Evolutionary conservation across 805 yeast species (phyloP).

Genomic region (Komagataella pastoris): DNA sequence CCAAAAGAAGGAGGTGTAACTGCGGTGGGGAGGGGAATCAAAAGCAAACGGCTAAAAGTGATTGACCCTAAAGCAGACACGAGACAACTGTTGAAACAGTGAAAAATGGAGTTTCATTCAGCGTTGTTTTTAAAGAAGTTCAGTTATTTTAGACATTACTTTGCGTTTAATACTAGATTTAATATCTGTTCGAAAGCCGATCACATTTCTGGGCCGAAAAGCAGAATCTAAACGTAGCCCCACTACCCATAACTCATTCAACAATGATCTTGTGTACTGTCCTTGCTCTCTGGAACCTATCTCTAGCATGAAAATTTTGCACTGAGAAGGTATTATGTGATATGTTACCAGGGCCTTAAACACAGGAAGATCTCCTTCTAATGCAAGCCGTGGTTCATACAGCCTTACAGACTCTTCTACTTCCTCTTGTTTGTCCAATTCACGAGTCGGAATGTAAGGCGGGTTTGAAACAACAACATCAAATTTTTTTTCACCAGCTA

Average conservation of each 20-base stretch:
- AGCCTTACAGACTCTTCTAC: slow-evolving; percentile 51
- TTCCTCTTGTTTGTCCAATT: slow-evolving; percentile 25
- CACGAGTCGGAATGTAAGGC: slow-evolving; percentile 57
- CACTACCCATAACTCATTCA: slow-evolving; percentile 29
- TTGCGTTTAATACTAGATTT: slow-evolving; percentile 2
- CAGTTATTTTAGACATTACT: not conserved
- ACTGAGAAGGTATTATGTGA: slow-evolving; percentile 25
- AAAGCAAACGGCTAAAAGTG: slow-evolving; percentile 1
- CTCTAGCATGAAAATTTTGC: slow-evolving; percentile 62
- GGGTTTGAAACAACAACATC: slow-evolving; percentile 78
- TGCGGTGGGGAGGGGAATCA: slow-evolving; percentile 48
- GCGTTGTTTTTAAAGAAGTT: not conserved
- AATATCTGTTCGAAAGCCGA: slow-evolving; percentile 37
- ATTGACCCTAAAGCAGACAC: not conserved
- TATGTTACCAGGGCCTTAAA: slow-evolving; percentile 40
- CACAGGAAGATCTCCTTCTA: slow-evolving; percentile 69
- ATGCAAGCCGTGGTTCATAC: slow-evolving; percentile 69
- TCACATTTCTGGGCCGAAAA: slow-evolving; percentile 41
- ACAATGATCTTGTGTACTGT: slow-evolving; percentile 15
- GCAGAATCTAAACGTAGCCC: slow-evolving; percentile 37
- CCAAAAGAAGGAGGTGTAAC: slow-evolving; percentile 48
- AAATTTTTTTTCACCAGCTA: slow-evolving; percentile 5
- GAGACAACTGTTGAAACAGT: too few relatives aligned
- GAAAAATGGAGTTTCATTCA: not conserved
- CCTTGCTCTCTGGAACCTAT: slow-evolving; percentile 55